These are phyloP conservation scores for Marchantia polymorpha DNA, from an alignment of 225 moss, liverwort and hornwort species.

Conservation along the genomic window DNA sequence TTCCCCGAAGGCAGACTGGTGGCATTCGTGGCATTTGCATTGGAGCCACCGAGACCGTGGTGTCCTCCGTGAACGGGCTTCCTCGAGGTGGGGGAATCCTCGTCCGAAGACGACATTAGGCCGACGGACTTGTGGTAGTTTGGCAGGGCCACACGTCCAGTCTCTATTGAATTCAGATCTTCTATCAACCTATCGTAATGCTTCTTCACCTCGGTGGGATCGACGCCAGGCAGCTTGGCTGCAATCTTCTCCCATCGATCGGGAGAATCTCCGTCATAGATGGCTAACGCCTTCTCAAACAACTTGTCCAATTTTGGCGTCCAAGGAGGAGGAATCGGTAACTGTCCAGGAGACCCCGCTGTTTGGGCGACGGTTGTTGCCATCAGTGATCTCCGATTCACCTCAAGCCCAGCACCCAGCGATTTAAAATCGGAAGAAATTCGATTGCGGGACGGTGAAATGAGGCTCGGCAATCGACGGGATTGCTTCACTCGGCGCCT, in stretches of 20 bases:
- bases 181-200: slow-evolving; percentile 71
- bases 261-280: slow-evolving; percentile 49
- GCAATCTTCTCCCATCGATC: slow-evolving; percentile 78
- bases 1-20: slow-evolving; percentile 18
- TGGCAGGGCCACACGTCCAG: slow-evolving; percentile 66
- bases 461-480: background rate
- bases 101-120: slow-evolving; percentile 51
- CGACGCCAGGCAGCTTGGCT: slow-evolving; percentile 58
- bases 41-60: slow-evolving; percentile 42
- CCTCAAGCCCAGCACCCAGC: background rate
- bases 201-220: slow-evolving; percentile 63
- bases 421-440: background rate
- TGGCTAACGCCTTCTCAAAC: slow-evolving; percentile 77
- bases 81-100: slow-evolving; percentile 47
- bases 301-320: slow-evolving; percentile 73
- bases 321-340: slow-evolving; percentile 38
- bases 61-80: slow-evolving; percentile 48
- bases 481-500: background rate
- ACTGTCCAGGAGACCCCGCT: slow-evolving; percentile 9
- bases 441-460: background rate
- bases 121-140: slow-evolving; percentile 61
- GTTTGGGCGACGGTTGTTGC: slow-evolving; percentile 15
- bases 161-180: slow-evolving; percentile 70
- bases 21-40: slow-evolving; percentile 23
- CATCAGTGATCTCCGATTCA: slow-evolving; percentile 10